Percentiles rank a stretch among this genome's conserved stretches.
Evolutionary conservation across 306 rosid genomes (phyloP).

Genomic region (Acacia confusa): DNA sequence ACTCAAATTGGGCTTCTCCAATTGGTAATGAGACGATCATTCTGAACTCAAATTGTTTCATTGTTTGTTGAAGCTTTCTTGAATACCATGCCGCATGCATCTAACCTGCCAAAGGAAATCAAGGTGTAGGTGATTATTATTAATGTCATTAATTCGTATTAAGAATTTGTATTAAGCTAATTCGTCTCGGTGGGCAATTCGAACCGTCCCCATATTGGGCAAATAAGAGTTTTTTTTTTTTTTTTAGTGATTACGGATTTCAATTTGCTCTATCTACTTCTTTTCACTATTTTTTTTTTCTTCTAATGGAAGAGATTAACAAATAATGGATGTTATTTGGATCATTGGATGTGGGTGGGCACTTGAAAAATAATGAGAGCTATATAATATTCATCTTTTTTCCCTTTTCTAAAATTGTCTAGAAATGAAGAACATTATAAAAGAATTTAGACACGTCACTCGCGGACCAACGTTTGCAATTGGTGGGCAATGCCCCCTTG

Average conservation of each 20-base stretch:
- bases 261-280: background rate
- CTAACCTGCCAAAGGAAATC: no score
- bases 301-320: no score
- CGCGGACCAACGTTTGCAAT: no score
- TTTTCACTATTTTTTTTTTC: background rate
- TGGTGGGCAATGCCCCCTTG: no score
- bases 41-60: background rate
- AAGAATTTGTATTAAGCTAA: background rate
- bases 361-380: background rate
- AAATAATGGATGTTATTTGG: no score
- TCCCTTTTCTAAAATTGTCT: background rate
- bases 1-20: conserved; percentile 63
- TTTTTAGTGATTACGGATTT: background rate
- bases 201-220: no score
- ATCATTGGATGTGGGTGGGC: background rate
- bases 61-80: background rate
- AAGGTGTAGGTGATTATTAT: no score
- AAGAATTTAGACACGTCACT: no score
- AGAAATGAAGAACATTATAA: background rate
- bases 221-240: background rate
- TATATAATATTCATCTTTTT: background rate
- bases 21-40: conserved; percentile 50
- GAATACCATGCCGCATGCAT: no score
- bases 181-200: no score
- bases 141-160: no score